Evolutionary conservation across 768 basidiomycete genomes (phyloP), one percentile per base, ranked within the genome.

Genomic region (Podaxis pistillaris): DNA sequence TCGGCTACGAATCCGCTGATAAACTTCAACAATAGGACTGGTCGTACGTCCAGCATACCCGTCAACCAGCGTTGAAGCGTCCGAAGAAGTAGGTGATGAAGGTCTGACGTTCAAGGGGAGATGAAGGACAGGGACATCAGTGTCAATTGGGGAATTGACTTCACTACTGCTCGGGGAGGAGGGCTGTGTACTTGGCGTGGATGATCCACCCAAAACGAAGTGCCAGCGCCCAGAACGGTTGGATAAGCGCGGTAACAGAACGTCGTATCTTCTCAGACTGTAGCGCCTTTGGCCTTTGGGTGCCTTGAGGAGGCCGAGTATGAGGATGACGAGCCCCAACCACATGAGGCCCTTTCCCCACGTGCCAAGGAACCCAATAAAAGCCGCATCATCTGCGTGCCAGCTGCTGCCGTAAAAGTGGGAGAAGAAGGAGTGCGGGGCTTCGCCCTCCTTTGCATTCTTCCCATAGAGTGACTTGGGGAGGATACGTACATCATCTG

Each of bases 401-500:
- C 96, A 99, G 69, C 93, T 94, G 71, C 95, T 97, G 33, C 95
- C 96, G 69, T 98, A 99, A 78, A 87, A 96, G 74, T 99, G 96
- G n/a, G 87, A 83, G 75, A 98, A 98, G 84, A 95, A 98, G 5
- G 94, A 86, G 70, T 96, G 84, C 1, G 94, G 93, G 0, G 91
- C 92, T 68, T 95, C 91, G 44, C 79, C 86, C 52, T 83, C 80
- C 63, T 87, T 85, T 2, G 93, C 93, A 72, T 99, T 98, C 79
- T 99, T 99, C 63, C 96, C 96, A 52, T 99, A 99, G n/a, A 98
- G 83, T 7, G 92, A 83, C 76, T 94, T 96, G n/a, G 97, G 95
- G 3, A 98, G 80, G 63, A 99, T 88, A 63, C 96, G 91, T 9
- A 99, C 83, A 54, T 91, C 89, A 24, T 84, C 82, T 13, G 85